Base-by-base conservation (phyloP, 441 rosid genomes). In the Aquilaria agallochum region DNA sequence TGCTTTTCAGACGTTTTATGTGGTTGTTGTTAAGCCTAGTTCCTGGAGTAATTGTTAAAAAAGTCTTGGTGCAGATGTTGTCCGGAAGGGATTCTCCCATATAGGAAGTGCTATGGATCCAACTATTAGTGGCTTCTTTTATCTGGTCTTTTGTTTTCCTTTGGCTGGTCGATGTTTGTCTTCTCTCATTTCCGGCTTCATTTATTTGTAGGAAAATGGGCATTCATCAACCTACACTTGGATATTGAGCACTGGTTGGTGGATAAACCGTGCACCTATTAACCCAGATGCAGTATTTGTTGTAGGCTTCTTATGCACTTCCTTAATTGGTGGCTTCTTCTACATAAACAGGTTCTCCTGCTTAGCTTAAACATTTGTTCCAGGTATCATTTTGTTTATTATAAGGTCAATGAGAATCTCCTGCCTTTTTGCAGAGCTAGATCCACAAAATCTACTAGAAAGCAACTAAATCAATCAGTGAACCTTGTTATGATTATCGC, bases 171-270 rank as follows among this genome's bases (percentile, higher is more conserved):
- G 42, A 36, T 36, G 42, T 36, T 4, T 36, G 42, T 8, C 42
- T 4, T 36, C 7, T 5, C 42, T 36, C 42, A 36, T 36, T 8
- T 36, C 42, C 42, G 7, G 5, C 3, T 36, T 8, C 42, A 36
- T 36, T 8, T 3, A 48, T 51, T 56, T 61, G 10, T 72, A 86
- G 87, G 92, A 83, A 73, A 78, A 86, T 53, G 92, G 92, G 3
- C 81, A 75, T 32, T 81, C 87, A 13, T 56, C 79, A 12, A 72
- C 75, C 78, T 86, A 81, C 69, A 69, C 78, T 42, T 86, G 92
- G 89, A 78, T 86, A 65, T 68, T 86, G 68, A 80, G 86, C 79
- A 86, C 89, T 9, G 89, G 92, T 14, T 86, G 92, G 92, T 86
- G 89, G 92, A 72, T 78, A 67, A 61, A 64, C 57, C 75, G 75